A percentile compares a stretch with the other conserved stretches of the same genome.
phyloP scores from a whole-genome alignment of 805 yeast genomes.

The Ogataea haglerorum region DNA sequence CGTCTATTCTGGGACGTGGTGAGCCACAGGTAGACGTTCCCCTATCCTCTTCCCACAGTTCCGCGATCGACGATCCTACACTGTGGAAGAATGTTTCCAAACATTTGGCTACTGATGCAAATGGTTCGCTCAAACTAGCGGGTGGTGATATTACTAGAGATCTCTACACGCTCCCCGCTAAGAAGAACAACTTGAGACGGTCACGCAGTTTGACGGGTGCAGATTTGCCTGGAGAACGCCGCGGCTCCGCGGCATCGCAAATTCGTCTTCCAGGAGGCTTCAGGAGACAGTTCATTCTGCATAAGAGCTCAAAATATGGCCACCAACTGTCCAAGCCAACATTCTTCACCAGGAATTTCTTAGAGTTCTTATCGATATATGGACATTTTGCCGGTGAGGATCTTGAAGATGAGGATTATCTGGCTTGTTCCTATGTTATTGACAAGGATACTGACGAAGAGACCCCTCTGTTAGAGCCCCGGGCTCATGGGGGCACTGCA shows the following conservation, averaged over 20 bases:
- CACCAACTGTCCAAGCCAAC: slow-evolving; percentile 36
- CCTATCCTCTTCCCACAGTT: slow-evolving; percentile 22
- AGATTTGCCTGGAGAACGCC: slow-evolving; percentile 37
- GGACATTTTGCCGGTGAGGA: slow-evolving; percentile 89
- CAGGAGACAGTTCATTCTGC: slow-evolving; percentile 61
- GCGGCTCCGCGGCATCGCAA: slow-evolving; percentile 64
- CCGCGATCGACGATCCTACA: slow-evolving; percentile 33
- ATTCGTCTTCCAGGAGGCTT: slow-evolving; percentile 81
- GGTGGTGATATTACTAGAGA: slow-evolving; percentile 55
- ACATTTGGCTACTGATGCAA: slow-evolving; percentile 36
- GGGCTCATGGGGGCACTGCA: slow-evolving; percentile 51
- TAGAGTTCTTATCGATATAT: slow-evolving; percentile 73
- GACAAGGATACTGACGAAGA: slow-evolving; percentile 35
- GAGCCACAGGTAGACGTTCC: slow-evolving; percentile 3
- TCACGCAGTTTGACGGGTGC: slow-evolving; percentile 30
- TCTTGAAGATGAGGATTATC: slow-evolving; percentile 63
- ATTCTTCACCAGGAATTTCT: slow-evolving; percentile 64
- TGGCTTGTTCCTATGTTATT: slow-evolving; percentile 43
- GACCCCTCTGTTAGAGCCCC: slow-evolving; percentile 26
- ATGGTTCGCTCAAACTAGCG: slow-evolving; percentile 36
- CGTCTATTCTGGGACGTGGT: slow-evolving; percentile 9
- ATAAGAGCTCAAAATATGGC: slow-evolving; percentile 28
- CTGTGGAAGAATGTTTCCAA: slow-evolving; percentile 34
- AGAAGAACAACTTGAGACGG: slow-evolving; percentile 19
- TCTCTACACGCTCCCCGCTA: slow-evolving; percentile 33